Percentiles rank a stretch among this genome's conserved stretches.
phyloP scores from a whole-genome alignment of 208 protist species.

The Leishmania arabica region DNA sequence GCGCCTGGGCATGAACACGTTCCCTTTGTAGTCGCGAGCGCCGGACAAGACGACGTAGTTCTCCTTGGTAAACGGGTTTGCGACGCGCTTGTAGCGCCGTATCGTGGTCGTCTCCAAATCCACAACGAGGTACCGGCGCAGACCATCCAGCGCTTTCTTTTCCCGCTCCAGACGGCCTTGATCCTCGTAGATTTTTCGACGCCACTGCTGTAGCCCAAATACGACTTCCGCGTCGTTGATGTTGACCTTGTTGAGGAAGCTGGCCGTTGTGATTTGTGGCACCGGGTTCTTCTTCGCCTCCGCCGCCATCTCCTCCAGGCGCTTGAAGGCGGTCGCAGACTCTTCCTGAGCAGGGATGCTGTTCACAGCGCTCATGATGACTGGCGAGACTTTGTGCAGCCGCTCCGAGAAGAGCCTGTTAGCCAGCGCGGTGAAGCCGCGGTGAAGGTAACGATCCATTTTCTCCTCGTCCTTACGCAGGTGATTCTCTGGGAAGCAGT shows the following conservation, averaged over 20 bases:
- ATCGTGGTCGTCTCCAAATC: conserved; percentile 93
- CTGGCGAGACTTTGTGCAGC: conserved; percentile 75
- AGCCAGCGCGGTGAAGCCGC: conserved; percentile 81
- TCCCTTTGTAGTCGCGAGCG: conserved; percentile 86
- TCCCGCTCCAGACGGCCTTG: conserved; percentile 74
- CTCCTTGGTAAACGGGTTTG: conserved; percentile 89
- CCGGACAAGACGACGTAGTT: conserved; percentile 92
- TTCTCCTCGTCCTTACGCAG: conserved; percentile 63
- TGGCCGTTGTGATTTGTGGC: conserved; percentile 59
- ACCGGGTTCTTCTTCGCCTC: conserved; percentile 65
- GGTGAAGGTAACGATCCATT: conserved; percentile 74
- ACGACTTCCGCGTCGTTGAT: conserved; percentile 90
- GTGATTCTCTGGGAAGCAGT: conserved; percentile 70
- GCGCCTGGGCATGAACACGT: conserved; percentile 81
- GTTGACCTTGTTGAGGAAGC: conserved; percentile 89
- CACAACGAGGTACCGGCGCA: conserved; percentile 82
- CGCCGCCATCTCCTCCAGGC: conserved; percentile 44
- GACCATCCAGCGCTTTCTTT: conserved; percentile 49
- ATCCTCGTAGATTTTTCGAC: conserved; percentile 86
- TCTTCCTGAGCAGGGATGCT: conserved; percentile 76
- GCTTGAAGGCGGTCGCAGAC: conserved; percentile 26
- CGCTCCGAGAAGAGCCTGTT: conserved; percentile 91
- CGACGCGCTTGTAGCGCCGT: conserved; percentile 89
- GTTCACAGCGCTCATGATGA: conserved; percentile 74
- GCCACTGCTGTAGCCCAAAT: conserved; percentile 89